phyloP scores from a whole-genome alignment of 768 basidiomycete genomes.

The Sarcodon sp. region DNA sequence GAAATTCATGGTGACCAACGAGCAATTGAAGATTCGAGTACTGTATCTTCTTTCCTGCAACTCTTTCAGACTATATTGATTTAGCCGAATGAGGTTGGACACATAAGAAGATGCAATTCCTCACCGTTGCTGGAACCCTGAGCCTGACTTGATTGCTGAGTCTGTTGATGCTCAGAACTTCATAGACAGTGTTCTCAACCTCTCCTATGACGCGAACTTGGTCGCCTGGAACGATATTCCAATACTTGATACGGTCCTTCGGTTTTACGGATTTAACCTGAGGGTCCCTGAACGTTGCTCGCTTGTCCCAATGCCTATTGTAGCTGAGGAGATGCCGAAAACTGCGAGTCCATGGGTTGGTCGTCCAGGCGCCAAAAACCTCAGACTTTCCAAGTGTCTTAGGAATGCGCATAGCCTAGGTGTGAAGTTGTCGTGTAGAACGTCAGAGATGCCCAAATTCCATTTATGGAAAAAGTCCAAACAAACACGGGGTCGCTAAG shows the following conservation, averaged over 20 bases:
- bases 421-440: neutral
- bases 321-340: conserved; percentile 54
- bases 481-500: neutral
- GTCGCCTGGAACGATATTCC: conserved; percentile 85
- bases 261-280: conserved; percentile 40
- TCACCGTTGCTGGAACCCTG: conserved; percentile 30
- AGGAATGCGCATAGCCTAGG: conserved; percentile 6
- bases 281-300: conserved; percentile 27
- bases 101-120: conserved; percentile 9
- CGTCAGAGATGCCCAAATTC: neutral
- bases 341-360: conserved; percentile 42
- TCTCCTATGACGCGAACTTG: conserved; percentile 61
- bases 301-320: conserved; percentile 39
- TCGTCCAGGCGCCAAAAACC: conserved; percentile 6
- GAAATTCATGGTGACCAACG: conserved; percentile 52
- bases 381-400: conserved; percentile 6
- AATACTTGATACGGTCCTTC: conserved; percentile 66
- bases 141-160: conserved; percentile 56
- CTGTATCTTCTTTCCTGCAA: conserved; percentile 29
- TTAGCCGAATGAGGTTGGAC: neutral
- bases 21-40: conserved; percentile 77
- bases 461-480: neutral
- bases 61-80: neutral
- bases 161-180: conserved; percentile 65
- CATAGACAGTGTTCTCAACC: conserved; percentile 41